Conservation (phyloP, 176 grass and related monocot species). For the Oryza glaberrima region DNA sequence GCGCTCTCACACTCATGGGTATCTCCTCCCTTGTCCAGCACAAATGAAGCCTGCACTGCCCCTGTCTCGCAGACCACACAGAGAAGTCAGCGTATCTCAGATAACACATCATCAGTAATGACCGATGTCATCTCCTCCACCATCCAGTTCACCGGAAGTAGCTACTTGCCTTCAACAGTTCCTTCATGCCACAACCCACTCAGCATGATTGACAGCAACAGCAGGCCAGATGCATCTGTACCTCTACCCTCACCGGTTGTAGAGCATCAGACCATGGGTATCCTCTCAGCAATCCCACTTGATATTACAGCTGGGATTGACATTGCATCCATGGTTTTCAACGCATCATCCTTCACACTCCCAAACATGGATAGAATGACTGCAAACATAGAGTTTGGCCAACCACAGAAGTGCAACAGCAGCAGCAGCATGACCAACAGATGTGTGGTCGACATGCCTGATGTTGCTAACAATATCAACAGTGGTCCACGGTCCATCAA, state of each 20-base stretch:
- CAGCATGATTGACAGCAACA: slow-evolving; percentile 52
- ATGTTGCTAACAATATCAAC: slow-evolving; percentile 17
- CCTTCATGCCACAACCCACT: slow-evolving; percentile 51
- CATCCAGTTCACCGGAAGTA: slow-evolving; percentile 54
- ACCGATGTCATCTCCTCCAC: slow-evolving; percentile 48
- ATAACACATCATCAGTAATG: slow-evolving; percentile 56
- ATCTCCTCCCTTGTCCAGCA: slow-evolving; percentile 51
- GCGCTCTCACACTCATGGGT: slow-evolving; percentile 82
- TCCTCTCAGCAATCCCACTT: slow-evolving; percentile 50
- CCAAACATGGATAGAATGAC: slow-evolving; percentile 42
- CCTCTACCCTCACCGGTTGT: slow-evolving; percentile 25
- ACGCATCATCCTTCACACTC: slow-evolving; percentile 45
- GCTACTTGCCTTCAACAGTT: slow-evolving; percentile 51
- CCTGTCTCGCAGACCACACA: slow-evolving; percentile 39
- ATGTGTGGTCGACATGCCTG: slow-evolving; percentile 40
- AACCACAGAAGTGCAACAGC: slow-evolving; percentile 41
- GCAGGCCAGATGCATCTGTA: slow-evolving; percentile 46
- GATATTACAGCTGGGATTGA: slow-evolving; percentile 59
- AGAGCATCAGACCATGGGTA: slow-evolving; percentile 49
- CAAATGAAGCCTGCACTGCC: slow-evolving; percentile 48
- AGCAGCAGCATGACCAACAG: slow-evolving; percentile 39
- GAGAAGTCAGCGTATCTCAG: slow-evolving; percentile 45
- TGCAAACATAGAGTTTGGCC: slow-evolving; percentile 66
- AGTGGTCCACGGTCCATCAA: slow-evolving; percentile 26
- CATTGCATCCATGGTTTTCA: slow-evolving; percentile 73